phyloP scores from a whole-genome alignment of 1,284 basidiomycete species.

The Trametes pubescens region DNA sequence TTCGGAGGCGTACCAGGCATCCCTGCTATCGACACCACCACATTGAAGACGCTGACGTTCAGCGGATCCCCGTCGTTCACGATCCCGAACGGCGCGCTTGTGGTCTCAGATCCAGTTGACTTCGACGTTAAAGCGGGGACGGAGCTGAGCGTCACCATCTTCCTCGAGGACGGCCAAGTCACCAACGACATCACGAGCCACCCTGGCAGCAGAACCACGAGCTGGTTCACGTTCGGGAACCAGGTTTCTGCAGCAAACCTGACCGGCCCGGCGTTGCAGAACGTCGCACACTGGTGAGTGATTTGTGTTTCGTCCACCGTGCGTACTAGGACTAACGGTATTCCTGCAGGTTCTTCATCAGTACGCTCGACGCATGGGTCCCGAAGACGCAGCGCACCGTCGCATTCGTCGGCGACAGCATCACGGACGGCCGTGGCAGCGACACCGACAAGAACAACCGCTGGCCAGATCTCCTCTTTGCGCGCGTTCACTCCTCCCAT shows the following conservation, averaged over 20 bases:
- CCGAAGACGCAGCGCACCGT: slow-evolving; percentile 44
- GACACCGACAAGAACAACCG: slow-evolving; percentile 50
- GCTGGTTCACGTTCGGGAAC: slow-evolving; percentile 53
- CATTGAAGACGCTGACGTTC: slow-evolving; percentile 52
- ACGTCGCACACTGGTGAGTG: slow-evolving; percentile 51
- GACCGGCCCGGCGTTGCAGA: slow-evolving; percentile 42
- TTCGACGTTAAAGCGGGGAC: slow-evolving; percentile 48
- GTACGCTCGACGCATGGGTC: slow-evolving; percentile 52
- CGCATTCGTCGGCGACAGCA: slow-evolving; percentile 58
- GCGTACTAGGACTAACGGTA: neutral
- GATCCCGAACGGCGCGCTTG: slow-evolving; percentile 55
- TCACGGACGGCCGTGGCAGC: slow-evolving; percentile 47
- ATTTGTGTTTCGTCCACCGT: neutral
- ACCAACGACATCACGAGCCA: slow-evolving; percentile 54
- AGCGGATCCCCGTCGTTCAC: slow-evolving; percentile 49
- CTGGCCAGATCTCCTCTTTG: slow-evolving; percentile 58
- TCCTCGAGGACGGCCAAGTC: slow-evolving; percentile 50
- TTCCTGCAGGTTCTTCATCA: slow-evolving; percentile 50
- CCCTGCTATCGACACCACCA: slow-evolving; percentile 45
- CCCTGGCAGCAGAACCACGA: slow-evolving; percentile 57
- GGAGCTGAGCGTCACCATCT: slow-evolving; percentile 51
- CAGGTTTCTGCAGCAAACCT: slow-evolving; percentile 46
- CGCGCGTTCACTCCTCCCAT: slow-evolving; percentile 46
- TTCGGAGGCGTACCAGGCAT: slow-evolving; percentile 47
- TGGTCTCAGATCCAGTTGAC: slow-evolving; percentile 54